Evolutionary conservation across 352 stramenopile genomes (phyloP).

Genomic region (Nothophytophthora sp.): DNA sequence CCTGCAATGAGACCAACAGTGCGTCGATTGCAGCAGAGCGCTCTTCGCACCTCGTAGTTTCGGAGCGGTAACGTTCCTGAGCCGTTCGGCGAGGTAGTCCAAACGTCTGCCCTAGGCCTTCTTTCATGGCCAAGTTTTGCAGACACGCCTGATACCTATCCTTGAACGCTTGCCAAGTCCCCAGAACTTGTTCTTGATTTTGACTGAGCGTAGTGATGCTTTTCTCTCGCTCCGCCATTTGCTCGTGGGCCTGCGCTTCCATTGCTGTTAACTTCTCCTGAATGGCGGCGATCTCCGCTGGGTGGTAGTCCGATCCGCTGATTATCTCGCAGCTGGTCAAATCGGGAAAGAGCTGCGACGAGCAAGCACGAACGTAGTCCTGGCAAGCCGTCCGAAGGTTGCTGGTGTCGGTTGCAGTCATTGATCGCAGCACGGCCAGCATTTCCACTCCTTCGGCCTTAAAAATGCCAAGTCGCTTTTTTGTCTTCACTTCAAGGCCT

Average conservation of each 20-base stretch:
- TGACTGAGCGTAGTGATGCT: constrained; percentile 36
- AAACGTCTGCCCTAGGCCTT: constrained; percentile 90
- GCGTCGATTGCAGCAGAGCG: constrained; percentile 62
- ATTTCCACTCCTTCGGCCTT: constrained; percentile 33
- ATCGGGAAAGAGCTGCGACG: constrained; percentile 61
- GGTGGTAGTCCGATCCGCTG: constrained; percentile 86
- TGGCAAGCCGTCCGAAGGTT: constrained; percentile 38
- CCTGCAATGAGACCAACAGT: constrained; percentile 57
- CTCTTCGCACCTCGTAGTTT: constrained; percentile 80
- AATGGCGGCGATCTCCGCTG: constrained; percentile 60
- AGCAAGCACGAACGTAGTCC: constrained; percentile 57
- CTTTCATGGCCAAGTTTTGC: constrained; percentile 84
- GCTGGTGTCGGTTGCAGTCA: constrained; percentile 31
- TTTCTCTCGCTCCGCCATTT: constrained; percentile 36
- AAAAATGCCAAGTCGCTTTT: constrained; percentile 59
- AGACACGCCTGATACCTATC: constrained; percentile 65
- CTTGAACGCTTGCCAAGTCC: constrained; percentile 58
- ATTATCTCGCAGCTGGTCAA: constrained; percentile 61
- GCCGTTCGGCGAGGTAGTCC: constrained; percentile 80
- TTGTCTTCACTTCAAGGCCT: constrained; percentile 81
- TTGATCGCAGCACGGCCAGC: constrained; percentile 18
- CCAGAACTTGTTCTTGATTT: constrained; percentile 31
- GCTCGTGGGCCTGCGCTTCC: constrained; percentile 37
- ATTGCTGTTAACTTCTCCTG: constrained; percentile 37
- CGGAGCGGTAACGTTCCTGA: constrained; percentile 83